Conservation (phyloP, 257 asterid species). For the Scutellaria barbata region DNA sequence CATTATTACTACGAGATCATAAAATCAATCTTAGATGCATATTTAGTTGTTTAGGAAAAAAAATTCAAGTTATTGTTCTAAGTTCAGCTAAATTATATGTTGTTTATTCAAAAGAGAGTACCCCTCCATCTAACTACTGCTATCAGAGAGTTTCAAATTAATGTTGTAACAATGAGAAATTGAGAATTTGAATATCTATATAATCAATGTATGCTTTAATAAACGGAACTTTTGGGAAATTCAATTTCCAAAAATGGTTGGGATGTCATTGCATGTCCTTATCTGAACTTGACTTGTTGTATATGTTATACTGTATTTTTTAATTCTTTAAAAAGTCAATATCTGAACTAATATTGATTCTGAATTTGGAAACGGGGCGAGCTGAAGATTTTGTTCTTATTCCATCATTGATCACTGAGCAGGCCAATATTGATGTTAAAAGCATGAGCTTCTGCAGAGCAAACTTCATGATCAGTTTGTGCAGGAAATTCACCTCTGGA, state of each 20-base stretch:
- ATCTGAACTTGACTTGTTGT: no score
- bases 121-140: not conserved
- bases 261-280: not conserved
- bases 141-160: not conserved
- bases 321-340: not conserved
- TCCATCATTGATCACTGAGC: not conserved
- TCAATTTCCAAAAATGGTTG: not conserved
- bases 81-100: not conserved
- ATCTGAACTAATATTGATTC: not conserved
- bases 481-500: no score
- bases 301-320: not conserved
- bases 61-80: not conserved
- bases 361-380: conserved; percentile 6
- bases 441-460: not conserved
- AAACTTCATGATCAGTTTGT: not conserved
- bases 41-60: not conserved
- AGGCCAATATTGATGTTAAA: not conserved
- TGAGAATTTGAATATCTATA: not conserved
- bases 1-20: conserved; percentile 1
- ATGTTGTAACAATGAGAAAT: not conserved
- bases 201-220: not conserved
- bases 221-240: not conserved
- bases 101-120: not conserved
- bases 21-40: not conserved
- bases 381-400: not conserved